These are phyloP conservation scores for Sporothrix globosa DNA, from an alignment of 2,329 filamentous ascomycete species.

Conservation along the genomic window DNA sequence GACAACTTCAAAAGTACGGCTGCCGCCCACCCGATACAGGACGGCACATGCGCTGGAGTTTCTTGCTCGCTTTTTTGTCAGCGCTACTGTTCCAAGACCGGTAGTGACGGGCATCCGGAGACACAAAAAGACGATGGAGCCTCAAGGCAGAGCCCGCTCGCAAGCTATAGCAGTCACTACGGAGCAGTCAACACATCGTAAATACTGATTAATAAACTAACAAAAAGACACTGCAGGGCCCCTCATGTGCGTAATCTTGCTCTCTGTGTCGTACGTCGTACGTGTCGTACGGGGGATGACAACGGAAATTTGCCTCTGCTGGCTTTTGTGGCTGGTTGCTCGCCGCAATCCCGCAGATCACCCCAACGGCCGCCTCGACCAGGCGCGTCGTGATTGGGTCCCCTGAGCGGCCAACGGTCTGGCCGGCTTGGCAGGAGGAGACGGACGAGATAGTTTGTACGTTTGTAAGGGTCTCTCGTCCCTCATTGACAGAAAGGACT, in stretches of 20 bases:
- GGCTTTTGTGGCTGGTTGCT: background rate
- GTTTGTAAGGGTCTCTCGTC: no score
- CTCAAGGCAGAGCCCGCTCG: no score
- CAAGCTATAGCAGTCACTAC: no score
- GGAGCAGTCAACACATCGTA: background rate
- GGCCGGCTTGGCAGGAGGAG: slow-evolving; percentile 7
- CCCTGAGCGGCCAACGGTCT: background rate
- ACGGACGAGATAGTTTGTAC: no score
- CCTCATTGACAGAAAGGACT: no score
- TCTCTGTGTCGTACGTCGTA: no score
- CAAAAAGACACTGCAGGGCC: slow-evolving; percentile 15
- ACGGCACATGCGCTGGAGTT: background rate
- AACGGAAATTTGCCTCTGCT: no score
- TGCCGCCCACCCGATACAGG: background rate
- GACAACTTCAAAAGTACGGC: no score
- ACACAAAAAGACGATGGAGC: no score
- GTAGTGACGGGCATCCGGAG: background rate
- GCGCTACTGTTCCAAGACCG: slow-evolving; percentile 9
- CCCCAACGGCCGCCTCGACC: slow-evolving; percentile 5
- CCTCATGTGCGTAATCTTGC: background rate
- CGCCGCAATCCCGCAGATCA: slow-evolving; percentile 8
- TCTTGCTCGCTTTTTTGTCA: background rate
- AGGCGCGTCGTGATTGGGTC: slow-evolving; percentile 4
- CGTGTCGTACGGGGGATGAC: no score
- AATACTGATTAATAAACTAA: background rate